Evolutionary conservation across 2,329 filamentous ascomycete species (phyloP), one percentile per base, ranked within the genome.

Genomic region (Hawksworthiomyces lignivorus): DNA sequence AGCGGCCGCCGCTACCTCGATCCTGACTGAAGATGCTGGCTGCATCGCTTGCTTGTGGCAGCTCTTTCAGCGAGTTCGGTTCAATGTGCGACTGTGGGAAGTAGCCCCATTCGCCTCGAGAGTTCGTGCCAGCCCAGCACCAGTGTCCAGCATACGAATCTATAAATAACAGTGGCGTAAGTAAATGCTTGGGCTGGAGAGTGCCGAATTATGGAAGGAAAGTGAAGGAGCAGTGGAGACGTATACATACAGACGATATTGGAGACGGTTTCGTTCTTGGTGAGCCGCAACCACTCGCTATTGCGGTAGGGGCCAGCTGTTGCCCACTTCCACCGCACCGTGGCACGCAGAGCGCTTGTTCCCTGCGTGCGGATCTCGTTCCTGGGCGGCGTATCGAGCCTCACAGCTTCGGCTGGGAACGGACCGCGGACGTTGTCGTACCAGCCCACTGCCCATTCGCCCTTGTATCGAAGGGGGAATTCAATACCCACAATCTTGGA

Each of bases 191-290:
- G 24, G 12, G 24, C 8, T 12, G 12, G 12, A 26, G 24, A 26
- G 24, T 12, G 12, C 8, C 24, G 8, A 28, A 15, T 14, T 12
- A 17, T 20, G 12, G 36, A 41, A 48, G 39, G 33, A 14, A 26
- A 11, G 12, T 24, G 27, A n/a, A n/a, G 6, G 39, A n/a, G n/a
- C n/a, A n/a, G 26, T 20, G 6, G 14, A 20, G 4, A 38, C 17
- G 33, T 15, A 5, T 7, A 66, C 70, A 64, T 54, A 74, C 71
- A 77, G 41, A 60, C 62, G 24, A 77, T 86, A 59, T 80, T 86
- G 50, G 70, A 78, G 15, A 83, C 80, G 3, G 69, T 64, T 43
- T 85, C 81, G 18, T 74, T 75, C 54, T 78, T 80, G 33, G 80
- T 75, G 50, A 85, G 72, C 51, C 64, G 69, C 15, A 78, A 60